These are phyloP conservation scores for Amanita polypyramis DNA, from an alignment of 768 basidiomycete species.

Conservation along the genomic window DNA sequence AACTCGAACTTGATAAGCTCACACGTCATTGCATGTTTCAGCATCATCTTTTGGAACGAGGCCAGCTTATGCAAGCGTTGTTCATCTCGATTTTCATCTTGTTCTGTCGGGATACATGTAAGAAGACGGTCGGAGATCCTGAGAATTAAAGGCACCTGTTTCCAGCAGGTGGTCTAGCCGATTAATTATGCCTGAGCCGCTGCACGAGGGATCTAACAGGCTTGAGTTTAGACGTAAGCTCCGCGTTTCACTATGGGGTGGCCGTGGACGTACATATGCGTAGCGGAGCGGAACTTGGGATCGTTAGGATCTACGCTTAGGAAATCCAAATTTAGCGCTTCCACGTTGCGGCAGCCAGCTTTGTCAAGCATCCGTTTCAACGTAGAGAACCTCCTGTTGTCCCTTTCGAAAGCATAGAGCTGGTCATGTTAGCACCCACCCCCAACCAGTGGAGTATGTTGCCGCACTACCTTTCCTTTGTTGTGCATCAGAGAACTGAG, in stretches of 20 bases:
- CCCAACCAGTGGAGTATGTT: background rate
- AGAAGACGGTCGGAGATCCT: slow-evolving; percentile 4
- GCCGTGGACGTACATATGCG: slow-evolving; percentile 67
- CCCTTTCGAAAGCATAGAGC: slow-evolving; percentile 86
- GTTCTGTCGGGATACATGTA: slow-evolving; percentile 28
- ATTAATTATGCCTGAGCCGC: slow-evolving; percentile 88
- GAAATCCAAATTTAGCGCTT: slow-evolving; percentile 74
- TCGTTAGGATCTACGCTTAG: slow-evolving; percentile 64
- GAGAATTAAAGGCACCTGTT: slow-evolving; percentile 35
- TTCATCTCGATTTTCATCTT: slow-evolving; percentile 44
- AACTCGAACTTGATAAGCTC: slow-evolving; percentile 15
- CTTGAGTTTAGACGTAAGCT: slow-evolving; percentile 25
- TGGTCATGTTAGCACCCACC: slow-evolving; percentile 15
- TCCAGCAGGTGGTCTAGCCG: slow-evolving; percentile 78
- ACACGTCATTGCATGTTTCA: slow-evolving; percentile 96
- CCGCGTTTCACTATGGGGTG: background rate
- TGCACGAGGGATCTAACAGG: slow-evolving; percentile 92
- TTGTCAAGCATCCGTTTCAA: slow-evolving; percentile 78
- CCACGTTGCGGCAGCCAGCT: slow-evolving; percentile 76
- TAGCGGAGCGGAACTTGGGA: slow-evolving; percentile 49
- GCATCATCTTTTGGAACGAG: slow-evolving; percentile 82
- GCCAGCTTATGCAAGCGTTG: slow-evolving; percentile 78
- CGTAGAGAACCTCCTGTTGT: slow-evolving; percentile 71
- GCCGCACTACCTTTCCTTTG: slow-evolving; percentile 54
- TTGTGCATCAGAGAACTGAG: slow-evolving; percentile 81